These are phyloP conservation scores for Buddleja alternifolia DNA, from an alignment of 257 asterid species.

Conservation along the genomic window DNA sequence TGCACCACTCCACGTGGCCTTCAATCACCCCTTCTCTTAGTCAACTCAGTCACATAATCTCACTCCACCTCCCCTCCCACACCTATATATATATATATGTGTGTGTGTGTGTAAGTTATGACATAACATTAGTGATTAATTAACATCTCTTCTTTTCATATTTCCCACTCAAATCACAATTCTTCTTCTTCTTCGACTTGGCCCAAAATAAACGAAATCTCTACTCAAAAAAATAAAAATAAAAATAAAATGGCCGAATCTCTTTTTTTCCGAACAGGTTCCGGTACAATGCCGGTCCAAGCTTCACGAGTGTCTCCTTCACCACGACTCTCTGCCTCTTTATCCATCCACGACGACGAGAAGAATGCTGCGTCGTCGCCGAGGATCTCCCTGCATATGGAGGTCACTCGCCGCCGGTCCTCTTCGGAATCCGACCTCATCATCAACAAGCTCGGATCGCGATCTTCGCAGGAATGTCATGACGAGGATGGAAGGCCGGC, in stretches of 20 bases:
- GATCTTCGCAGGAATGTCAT: constrained; percentile 36
- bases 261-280: constrained; percentile 52
- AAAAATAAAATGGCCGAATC: constrained; percentile 42
- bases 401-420: constrained; percentile 35
- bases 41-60: constrained; percentile 32
- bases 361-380: constrained; percentile 30
- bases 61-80: constrained; percentile 12
- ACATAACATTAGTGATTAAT: too few species aligned
- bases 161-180: too few species aligned
- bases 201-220: background rate
- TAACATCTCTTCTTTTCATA: too few species aligned
- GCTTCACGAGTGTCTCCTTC: constrained; percentile 26
- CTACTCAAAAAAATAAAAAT: too few species aligned
- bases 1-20: constrained; percentile 46
- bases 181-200: background rate
- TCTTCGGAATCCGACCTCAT: constrained; percentile 45
- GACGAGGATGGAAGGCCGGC: constrained; percentile 24
- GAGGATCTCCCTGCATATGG: constrained; percentile 30
- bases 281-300: constrained; percentile 45
- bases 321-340: constrained; percentile 25
- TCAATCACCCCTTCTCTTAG: background rate
- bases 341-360: constrained; percentile 28
- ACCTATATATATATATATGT: background rate
- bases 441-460: constrained; percentile 40
- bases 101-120: too few species aligned